Evolutionary conservation across 352 stramenopile species (phyloP).

Genomic region (Thalassiosira livingstoniorum): DNA sequence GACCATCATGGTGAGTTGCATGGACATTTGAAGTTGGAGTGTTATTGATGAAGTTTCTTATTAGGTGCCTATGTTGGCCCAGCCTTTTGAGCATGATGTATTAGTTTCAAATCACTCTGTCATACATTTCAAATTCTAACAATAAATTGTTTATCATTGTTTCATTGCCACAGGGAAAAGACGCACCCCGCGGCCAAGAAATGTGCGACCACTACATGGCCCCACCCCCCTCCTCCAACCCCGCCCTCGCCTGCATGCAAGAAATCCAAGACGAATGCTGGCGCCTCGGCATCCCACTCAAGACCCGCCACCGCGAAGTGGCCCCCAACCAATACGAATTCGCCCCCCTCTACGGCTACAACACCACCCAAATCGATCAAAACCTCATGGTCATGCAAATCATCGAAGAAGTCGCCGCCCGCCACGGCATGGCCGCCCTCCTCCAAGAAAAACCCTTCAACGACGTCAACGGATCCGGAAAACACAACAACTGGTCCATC

Average conservation of each 20-base stretch:
- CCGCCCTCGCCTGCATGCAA: conserved; percentile 87
- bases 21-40: no score
- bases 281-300: conserved; percentile 87
- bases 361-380: conserved; percentile 88
- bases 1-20: conserved; percentile 89
- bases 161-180: no score
- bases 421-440: conserved; percentile 86
- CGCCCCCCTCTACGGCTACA: conserved; percentile 86
- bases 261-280: conserved; percentile 88
- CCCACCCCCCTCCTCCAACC: conserved; percentile 80
- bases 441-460: conserved; percentile 92
- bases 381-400: conserved; percentile 91
- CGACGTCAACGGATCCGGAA: conserved; percentile 89
- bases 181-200: conserved; percentile 88
- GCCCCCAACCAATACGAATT: conserved; percentile 90
- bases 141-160: no score
- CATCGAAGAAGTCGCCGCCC: conserved; percentile 86
- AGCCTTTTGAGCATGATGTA: no score
- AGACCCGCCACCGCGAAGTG: conserved; percentile 89
- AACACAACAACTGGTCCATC: conserved; percentile 91
- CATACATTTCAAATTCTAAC: no score
- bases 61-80: no score
- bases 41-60: no score
- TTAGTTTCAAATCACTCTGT: no score
- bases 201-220: conserved; percentile 91